Evolutionary conservation across 225 moss, liverwort and hornwort genomes (phyloP), one percentile per base, ranked within the genome.

Genomic region (Bryum argenteum): DNA sequence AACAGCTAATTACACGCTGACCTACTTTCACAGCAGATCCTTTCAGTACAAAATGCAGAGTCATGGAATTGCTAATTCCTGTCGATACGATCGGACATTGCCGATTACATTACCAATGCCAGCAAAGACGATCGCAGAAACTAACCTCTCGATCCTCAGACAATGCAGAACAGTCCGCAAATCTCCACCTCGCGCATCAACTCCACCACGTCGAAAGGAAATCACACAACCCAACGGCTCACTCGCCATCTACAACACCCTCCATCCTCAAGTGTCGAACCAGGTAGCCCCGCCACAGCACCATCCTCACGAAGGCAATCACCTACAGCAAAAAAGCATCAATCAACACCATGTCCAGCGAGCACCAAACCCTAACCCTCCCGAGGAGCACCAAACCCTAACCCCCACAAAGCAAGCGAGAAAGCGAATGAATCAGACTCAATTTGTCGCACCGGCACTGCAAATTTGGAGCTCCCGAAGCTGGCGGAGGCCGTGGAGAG

Each of bases 81-180:
- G 16, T 11, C 48, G 15, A 15, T 7, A 48, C 6, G 17, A 48
- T 48, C 48, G 17, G 48, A 48, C 48, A 64, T 67, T 58, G 28
- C 26, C n/a, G 54, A 64, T 58, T 48, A 69, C 71, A 10, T 41
- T 6, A 43, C 8, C 22, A 21, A n/a, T 51, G 9, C 33, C 33
- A 33, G 33, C 33, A 18, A 26, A 13, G 47, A 54, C 13, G 8
- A 73, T 39, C 15, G 2, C 21, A 69, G 43, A 2, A 10, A 77
- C 70, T 24, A 43, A 83, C 83, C 83, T 76, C 72, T 20, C 83
- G 72, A 65, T 17, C 40, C n/a, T 24, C 45, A 17, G 47, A 59
- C 11, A 64, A 76, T 69, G 69, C 69, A 13, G 39, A 3, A 48
- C 60, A 77, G 68, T 71, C 65, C 22, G n/a, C 61, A 15, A 33